phyloP scores from a whole-genome alignment of 306 rosid genomes.

The Myrica gale region DNA sequence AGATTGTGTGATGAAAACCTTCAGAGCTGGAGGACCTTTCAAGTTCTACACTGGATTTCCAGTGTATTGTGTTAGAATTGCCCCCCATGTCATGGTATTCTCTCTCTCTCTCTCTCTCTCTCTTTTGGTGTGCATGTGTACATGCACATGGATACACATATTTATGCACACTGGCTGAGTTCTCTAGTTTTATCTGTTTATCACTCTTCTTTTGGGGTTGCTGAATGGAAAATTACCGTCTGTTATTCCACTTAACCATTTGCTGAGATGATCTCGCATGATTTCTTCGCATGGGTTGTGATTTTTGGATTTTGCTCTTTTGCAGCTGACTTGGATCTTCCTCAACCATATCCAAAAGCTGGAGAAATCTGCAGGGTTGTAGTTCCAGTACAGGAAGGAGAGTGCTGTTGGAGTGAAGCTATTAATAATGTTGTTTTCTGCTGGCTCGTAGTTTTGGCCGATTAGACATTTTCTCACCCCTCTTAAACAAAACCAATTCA shows the following conservation, averaged over 20 bases:
- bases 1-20: constrained; percentile 75
- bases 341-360: constrained; percentile 84
- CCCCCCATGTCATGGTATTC: constrained; percentile 94
- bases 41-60: constrained; percentile 95
- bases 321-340: constrained; percentile 99
- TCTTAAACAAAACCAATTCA: constrained; percentile 26
- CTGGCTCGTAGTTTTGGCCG: constrained; percentile 34
- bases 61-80: constrained; percentile 86
- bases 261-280: not conserved
- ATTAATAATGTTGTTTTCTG: constrained; percentile 45
- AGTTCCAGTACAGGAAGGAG: not conserved
- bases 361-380: constrained; percentile 34
- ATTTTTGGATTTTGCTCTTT: constrained; percentile 10
- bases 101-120: constrained; percentile 14
- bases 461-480: constrained; percentile 28
- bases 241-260: not conserved
- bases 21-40: constrained; percentile 78
- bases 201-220: no score
- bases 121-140: not conserved
- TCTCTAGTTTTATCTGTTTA: no score
- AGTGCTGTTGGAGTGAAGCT: constrained; percentile 33
- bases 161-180: no score
- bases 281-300: not conserved
- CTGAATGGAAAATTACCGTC: not conserved
- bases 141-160: no score